Conservation (phyloP, 2,329 filamentous ascomycete genomes). For the Drechslerella coelobrocha region DNA sequence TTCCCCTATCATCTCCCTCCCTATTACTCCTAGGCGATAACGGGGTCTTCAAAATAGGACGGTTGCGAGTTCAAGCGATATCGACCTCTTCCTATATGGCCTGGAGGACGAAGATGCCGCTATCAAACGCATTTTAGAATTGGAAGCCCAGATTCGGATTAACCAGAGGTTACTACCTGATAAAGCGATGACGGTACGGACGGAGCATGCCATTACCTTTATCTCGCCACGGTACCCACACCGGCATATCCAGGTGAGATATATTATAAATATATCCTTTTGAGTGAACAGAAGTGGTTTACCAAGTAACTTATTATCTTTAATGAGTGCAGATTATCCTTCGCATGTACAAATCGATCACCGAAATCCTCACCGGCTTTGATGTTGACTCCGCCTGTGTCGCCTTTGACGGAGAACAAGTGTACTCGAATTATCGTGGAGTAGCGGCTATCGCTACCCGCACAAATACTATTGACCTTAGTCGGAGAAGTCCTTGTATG, state of each 20-base stretch:
- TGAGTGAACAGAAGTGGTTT: too few relatives aligned
- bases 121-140: conserved; percentile 83
- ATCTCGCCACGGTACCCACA: conserved; percentile 82
- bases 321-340: conserved; percentile 84
- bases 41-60: too few relatives aligned
- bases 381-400: conserved; percentile 83
- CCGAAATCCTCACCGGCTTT: conserved; percentile 85
- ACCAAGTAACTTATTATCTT: too few relatives aligned
- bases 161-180: too few relatives aligned
- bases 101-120: conserved; percentile 72
- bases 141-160: conserved; percentile 75
- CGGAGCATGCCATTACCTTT: conserved; percentile 86
- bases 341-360: conserved; percentile 80
- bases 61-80: conserved; percentile 81
- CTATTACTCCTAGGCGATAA: too few relatives aligned
- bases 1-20: too few relatives aligned
- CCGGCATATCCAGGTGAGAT: too few relatives aligned
- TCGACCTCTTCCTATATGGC: conserved; percentile 84
- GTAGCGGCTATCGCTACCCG: conserved; percentile 81
- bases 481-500: conserved; percentile 84
- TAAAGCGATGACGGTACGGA: conserved; percentile 76
- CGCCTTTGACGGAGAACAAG: conserved; percentile 79
- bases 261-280: too few relatives aligned
- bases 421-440: conserved; percentile 79
- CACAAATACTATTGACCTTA: conserved; percentile 78